Evolutionary conservation across 768 basidiomycete genomes (phyloP), one percentile per base, ranked within the genome.

Genomic region (Sarcomyxa edulis): DNA sequence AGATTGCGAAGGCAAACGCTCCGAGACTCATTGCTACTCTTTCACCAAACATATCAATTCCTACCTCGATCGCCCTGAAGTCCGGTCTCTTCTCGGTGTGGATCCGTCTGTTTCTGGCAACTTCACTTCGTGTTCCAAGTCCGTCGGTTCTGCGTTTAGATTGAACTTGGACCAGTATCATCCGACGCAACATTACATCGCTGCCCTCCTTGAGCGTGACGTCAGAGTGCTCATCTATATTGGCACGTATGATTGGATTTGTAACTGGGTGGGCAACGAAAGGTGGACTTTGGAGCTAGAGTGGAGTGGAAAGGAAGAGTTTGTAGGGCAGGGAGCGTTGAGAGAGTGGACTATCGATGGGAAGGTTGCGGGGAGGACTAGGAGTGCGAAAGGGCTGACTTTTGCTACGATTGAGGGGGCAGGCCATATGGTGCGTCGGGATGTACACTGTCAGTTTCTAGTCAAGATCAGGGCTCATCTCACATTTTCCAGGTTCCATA

Each of bases 251-350:
- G 83, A 85, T 47, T 84, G 77, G 78, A 78, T 78, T 37, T 87
- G 84, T 56, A 86, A 86, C 53, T 81, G 78, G 70, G 60, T 84
- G 19, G 82, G 80, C 5, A 89, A 89, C 53, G 74, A 81, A 49
- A 63, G 70, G 20, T 90, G 86, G 86, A 76, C 78, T 6, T 58
- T 79, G 35, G 60, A 61, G 20, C 64, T 92, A 44, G 76, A 84
- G 39, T 91, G 89, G 89, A 75, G 71, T 32, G 84, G 84, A 2
- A 59, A 71, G 35, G 49, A 48, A 44, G 71, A 48, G 62, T 68
- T 49, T 76, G 54, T 7, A 35, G 54, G 5, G 42, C 47, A 47
- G 61, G 31, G 62, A 16, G 59, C 64, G 12, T 56, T 79, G 54
- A 60, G 69, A 38, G 73, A 76, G 24, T 90, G 88, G 87, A 48